phyloP scores from a whole-genome alignment of 495 filamentous ascomycete genomes.

The Podospora didyma region DNA sequence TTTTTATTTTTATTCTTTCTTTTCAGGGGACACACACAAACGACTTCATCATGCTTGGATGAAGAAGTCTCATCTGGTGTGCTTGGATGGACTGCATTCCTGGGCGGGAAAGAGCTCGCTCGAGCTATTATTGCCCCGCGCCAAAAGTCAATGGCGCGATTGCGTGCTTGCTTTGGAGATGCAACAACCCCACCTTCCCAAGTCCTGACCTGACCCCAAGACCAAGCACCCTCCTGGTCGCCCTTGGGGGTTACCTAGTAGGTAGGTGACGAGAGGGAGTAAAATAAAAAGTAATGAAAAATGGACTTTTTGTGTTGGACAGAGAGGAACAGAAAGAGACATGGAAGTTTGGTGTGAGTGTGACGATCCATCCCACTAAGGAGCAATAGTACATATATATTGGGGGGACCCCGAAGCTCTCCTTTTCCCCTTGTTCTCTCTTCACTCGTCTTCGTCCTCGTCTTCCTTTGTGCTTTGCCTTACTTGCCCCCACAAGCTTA shows the following conservation, averaged over 20 bases:
- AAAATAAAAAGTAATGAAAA: background rate
- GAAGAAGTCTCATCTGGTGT: too few relatives aligned
- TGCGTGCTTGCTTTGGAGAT: conserved; percentile 33
- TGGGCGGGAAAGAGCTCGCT: background rate
- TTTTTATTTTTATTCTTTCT: too few relatives aligned
- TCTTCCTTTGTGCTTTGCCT: too few relatives aligned
- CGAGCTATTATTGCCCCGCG: conserved; percentile 17
- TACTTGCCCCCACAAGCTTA: background rate
- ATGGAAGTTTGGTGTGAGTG: too few relatives aligned
- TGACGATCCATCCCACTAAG: too few relatives aligned
- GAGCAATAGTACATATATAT: too few relatives aligned
- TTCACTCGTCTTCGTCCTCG: too few relatives aligned
- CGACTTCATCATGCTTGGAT: too few relatives aligned
- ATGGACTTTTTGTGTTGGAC: background rate
- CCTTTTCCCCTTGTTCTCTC: background rate
- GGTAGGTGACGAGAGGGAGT: background rate
- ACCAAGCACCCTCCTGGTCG: conserved; percentile 8
- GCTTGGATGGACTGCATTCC: too few relatives aligned
- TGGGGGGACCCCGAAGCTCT: too few relatives aligned
- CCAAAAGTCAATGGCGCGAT: conserved; percentile 30
- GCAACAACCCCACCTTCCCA: too few relatives aligned
- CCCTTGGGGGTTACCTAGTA: background rate
- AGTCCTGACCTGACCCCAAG: conserved; percentile 16
- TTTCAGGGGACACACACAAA: too few relatives aligned
- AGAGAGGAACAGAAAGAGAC: background rate